Evolutionary conservation across 169 alveolate species (phyloP), one percentile per base, ranked within the genome.

Genomic region (Plasmodium inui): DNA sequence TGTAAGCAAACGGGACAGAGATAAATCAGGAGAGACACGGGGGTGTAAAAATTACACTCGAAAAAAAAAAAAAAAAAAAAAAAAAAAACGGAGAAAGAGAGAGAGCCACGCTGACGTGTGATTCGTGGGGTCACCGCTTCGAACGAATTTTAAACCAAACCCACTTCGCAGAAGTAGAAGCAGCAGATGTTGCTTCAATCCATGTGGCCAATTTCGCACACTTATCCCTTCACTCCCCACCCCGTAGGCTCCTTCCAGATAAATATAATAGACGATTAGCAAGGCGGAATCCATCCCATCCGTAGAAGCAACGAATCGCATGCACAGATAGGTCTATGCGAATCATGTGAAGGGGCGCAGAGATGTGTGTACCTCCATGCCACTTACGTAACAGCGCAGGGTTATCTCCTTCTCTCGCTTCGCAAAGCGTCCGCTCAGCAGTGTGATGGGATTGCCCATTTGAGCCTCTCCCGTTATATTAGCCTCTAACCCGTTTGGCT

Each of bases 191-290:
- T 12, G 0, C 61, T 50, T 17, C 61, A 50, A 0, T 14, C 22
- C 41, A 17, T 46, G 1, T 7, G 10, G 46, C 5, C 41, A 32
- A n/a, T 22, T 28, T 82, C 14, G 17, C 12, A n/a, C 19, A 28
- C 26, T 82, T 30, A n/a, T 32, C 7, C 41, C 28, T 57, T 82
- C 79, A 41, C 34, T 44, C 19, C 30, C 76, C 55, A 28, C 26
- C 55, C 76, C n/a, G 37, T 55, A 88, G 94, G 94, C 32, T 78
- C 94, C 14, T 88, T 88, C 72, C 94, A 88, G 61, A 88, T 88
- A 88, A 70, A 14, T 73, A 88, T 88, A 76, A 57, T 39, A 19
- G 84, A 88, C 14, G 89, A 57, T 1, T 88, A 34, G 57, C 22
- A 32, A 34, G 57, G 5, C 39, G 39, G 76, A 22, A 10, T 67